Base-by-base conservation (phyloP, 495 filamentous ascomycete species). In the Eremomyces bilateralis region DNA sequence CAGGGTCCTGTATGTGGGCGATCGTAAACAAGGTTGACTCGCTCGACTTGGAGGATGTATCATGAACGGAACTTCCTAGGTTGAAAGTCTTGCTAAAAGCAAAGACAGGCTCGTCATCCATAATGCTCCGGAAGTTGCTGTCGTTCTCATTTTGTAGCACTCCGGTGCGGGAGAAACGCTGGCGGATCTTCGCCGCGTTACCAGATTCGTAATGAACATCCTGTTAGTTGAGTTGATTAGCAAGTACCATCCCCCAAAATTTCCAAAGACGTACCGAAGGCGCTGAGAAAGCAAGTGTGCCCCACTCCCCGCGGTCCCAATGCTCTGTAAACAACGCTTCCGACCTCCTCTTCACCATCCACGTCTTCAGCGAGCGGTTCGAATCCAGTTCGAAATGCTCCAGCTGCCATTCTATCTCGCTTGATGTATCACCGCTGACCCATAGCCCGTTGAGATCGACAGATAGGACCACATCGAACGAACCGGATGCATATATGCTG, bases 371-470 rank as follows among this genome's bases (percentile, higher is more conserved):
- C 4, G 38, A 38, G 10, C 66, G 61, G 43, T 53, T 49, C 12
- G 61, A 35, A 8, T 32, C 30, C 33, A 62, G 45, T 28, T 58
- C 53, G 33, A 78, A 53, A n/a, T n/a, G n/a, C n/a, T n/a, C n/a
- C n/a, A n/a, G n/a, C 13, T 67, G 53, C 82, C 80, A 91, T 28
- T 61, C 60, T 29, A 93, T 73, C 32, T 63, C 54, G 44, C 63
- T 78, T 15, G 58, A 68, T 33, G 66, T 53, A 37, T 84, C 67
- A 6, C 79, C 80, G 43, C 73, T 85, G 28, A 78, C 76, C 85
- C 82, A 90, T 50, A 81, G 71, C 1, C 84, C 85, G 47, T 93
- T 84, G 19, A 88, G 42, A 48, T 95, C 85, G 35, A 90, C 60
- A 43, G 91, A 93, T 20, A 95, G 55, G 49, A 76, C 69, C n/a